Evolutionary conservation across 495 filamentous ascomycete genomes (phyloP), one percentile per base, ranked within the genome.

Genomic region (Gamarada debralockiae): DNA sequence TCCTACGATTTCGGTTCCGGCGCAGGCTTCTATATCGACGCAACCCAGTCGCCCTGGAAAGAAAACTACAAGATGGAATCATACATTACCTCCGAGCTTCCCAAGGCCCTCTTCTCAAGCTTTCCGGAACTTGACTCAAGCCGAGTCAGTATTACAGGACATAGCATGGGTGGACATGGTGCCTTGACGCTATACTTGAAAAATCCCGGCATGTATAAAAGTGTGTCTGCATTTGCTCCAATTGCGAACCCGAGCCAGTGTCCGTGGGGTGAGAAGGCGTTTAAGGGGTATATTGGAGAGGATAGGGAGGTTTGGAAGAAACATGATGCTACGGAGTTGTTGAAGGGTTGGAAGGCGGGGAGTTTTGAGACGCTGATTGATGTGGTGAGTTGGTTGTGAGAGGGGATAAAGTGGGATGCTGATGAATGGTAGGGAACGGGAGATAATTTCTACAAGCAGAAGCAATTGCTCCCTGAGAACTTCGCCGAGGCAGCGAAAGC

Each of bases 121-220:
- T 70, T 70, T 58, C 89, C 87, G 59, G 68, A 82, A 61, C 67
- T 98, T 2, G 91, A 96, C 65, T 45, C 63, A 0, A 70, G 59
- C 14, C 71, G 83, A 0, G 81, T 96, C 31, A 83, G 83, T 63
- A 92, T 98, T 58, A 90, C 85, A 31, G 93, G 93, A 2, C 93
- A 97, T 68, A 86, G 81, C 61, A 98, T 98, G 93, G 93, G 93
- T 60, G 93, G 93, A 0, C 93, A 97, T 69, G 93, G 93, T 20
- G 93, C 93, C 42, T 72, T 98, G 57, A 96, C 90, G 45, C 69
- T 97, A 59, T 97, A 86, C 72, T 78, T 98, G 18, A 91, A 87
- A 67, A 87, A 96, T 67, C 89, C 92, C 1, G 90, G 86, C 14
- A 84, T 81, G 73, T 98, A 96, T 73, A 83, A 85, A 67, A 86